Conservation (phyloP, 352 stramenopile species). For the Thraustochytrium sp. region DNA sequence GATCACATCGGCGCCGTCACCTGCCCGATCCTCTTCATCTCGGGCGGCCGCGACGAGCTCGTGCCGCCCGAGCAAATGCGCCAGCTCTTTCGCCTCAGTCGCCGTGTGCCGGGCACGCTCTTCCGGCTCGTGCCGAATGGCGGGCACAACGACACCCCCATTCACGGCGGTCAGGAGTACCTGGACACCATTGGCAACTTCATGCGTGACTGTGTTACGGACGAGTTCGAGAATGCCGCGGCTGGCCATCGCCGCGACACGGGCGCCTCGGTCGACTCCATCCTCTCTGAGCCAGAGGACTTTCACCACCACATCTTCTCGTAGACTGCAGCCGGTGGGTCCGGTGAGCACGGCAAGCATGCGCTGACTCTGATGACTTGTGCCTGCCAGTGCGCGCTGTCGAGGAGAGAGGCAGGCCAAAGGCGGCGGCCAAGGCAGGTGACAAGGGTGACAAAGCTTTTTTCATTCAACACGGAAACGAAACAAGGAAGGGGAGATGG, state of each 20-base stretch:
- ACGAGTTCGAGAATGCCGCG: background rate
- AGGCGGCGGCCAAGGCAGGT: no score
- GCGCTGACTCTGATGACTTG: background rate
- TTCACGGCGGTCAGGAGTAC: slow-evolving; percentile 19
- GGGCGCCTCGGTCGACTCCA: background rate
- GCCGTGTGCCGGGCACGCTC: slow-evolving; percentile 55
- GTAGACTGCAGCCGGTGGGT: background rate
- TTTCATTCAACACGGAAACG: no score
- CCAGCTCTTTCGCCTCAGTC: slow-evolving; percentile 61
- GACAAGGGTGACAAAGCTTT: no score
- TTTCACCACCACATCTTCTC: slow-evolving; percentile 27
- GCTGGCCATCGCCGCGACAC: background rate
- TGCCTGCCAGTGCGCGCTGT: no score
- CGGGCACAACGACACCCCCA: slow-evolving; percentile 79
- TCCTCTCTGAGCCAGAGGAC: background rate
- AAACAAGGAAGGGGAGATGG: no score
- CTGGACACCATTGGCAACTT: background rate
- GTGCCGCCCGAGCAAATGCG: slow-evolving; percentile 80
- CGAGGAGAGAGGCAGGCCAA: no score
- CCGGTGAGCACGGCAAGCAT: background rate
- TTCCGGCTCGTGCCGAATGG: slow-evolving; percentile 70
- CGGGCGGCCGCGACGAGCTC: slow-evolving; percentile 73
- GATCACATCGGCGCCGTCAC: slow-evolving; percentile 57
- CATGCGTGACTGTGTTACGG: background rate
- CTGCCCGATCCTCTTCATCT: slow-evolving; percentile 76